These are phyloP conservation scores for Physcomitrellopsis africana DNA, from an alignment of 225 moss, liverwort and hornwort species.

Conservation along the genomic window DNA sequence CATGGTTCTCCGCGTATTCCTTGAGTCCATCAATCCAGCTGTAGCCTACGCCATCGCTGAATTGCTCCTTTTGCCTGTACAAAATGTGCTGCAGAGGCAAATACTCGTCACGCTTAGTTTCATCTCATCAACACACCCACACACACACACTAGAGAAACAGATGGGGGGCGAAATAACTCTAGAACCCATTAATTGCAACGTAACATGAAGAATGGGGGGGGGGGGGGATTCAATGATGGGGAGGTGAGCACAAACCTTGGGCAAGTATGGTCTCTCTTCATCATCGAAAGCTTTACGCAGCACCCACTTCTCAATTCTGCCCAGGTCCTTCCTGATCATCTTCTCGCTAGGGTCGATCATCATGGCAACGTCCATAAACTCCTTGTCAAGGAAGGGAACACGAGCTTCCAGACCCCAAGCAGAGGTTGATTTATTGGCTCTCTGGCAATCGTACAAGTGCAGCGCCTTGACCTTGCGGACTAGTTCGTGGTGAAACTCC, in stretches of 20 bases:
- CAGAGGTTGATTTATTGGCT: conserved; percentile 90
- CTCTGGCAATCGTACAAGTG: conserved; percentile 88
- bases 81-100: conserved; percentile 64
- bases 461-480: conserved; percentile 84
- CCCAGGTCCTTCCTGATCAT: conserved; percentile 74
- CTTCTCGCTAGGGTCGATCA: conserved; percentile 84
- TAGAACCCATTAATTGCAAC: not conserved
- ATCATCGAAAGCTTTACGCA: conserved; percentile 71
- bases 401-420: conserved; percentile 88
- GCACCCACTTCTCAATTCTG: conserved; percentile 71
- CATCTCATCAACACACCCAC: no score
- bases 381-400: conserved; percentile 85
- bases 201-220: not conserved
- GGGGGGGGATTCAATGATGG: not conserved
- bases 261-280: conserved; percentile 74
- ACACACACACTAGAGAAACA: not conserved
- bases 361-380: conserved; percentile 83
- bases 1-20: conserved; percentile 52
- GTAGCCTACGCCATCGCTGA: conserved; percentile 86
- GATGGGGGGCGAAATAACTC: not conserved
- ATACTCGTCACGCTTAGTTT: not conserved
- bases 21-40: conserved; percentile 87
- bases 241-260: conserved; percentile 40
- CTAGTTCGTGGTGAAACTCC: conserved; percentile 75
- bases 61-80: conserved; percentile 86